Evolutionary conservation across 106 monocot species (phyloP).

Genomic region (Acanthochlamys bracteata): DNA sequence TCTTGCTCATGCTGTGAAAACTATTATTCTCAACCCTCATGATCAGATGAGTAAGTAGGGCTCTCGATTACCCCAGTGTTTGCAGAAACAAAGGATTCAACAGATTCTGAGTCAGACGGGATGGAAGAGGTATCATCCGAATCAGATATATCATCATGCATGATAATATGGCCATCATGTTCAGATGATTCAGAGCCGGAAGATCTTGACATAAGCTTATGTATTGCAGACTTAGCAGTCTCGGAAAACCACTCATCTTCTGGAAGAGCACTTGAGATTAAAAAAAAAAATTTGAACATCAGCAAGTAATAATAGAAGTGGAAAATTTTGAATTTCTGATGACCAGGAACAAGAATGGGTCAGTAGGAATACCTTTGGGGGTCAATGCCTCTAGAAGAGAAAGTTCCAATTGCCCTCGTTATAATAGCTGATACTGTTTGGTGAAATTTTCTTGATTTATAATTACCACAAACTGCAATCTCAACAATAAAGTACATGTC

Average conservation of each 20-base stretch:
- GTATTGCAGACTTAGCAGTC: slow-evolving; percentile 74
- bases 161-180: slow-evolving; percentile 33
- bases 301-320: not conserved
- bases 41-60: slow-evolving; percentile 66
- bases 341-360: not conserved
- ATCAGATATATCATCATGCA: slow-evolving; percentile 48
- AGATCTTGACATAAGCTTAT: slow-evolving; percentile 55
- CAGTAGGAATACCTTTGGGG: slow-evolving; percentile 62
- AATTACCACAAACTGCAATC: slow-evolving; percentile 75
- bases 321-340: too few relatives aligned
- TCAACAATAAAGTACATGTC: slow-evolving; percentile 95
- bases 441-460: slow-evolving; percentile 65
- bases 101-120: slow-evolving; percentile 30
- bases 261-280: slow-evolving; percentile 52
- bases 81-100: slow-evolving; percentile 90
- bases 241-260: slow-evolving; percentile 97
- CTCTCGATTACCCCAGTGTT: slow-evolving; percentile 64
- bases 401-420: slow-evolving; percentile 65
- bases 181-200: slow-evolving; percentile 62
- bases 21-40: slow-evolving; percentile 29
- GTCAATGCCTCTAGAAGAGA: slow-evolving; percentile 74
- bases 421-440: slow-evolving; percentile 78
- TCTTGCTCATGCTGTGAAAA: too few relatives aligned
- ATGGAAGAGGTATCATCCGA: slow-evolving; percentile 51
- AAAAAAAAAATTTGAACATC: not conserved